Percentiles rank a stretch among this genome's conserved stretches.
Evolutionary conservation across 140 eudicot genomes (phyloP).

Genomic region (Erigeron philadelphicus): DNA sequence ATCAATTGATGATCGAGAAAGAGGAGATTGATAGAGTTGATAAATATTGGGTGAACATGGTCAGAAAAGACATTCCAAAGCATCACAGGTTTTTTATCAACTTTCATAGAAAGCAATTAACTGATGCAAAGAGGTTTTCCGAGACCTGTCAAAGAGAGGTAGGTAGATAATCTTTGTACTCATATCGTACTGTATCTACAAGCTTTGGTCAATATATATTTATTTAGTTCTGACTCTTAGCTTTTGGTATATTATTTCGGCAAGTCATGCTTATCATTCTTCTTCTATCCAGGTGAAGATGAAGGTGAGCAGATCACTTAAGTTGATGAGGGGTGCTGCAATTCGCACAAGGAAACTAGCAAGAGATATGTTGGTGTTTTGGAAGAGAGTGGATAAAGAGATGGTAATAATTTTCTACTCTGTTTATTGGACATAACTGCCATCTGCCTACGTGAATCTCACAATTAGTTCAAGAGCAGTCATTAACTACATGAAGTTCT

Average conservation of each 20-base stretch:
- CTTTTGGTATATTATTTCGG: constrained; percentile 8
- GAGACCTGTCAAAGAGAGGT: constrained; percentile 98
- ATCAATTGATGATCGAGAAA: constrained; percentile 67
- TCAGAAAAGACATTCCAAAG: constrained; percentile 78
- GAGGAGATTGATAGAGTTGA: constrained; percentile 82
- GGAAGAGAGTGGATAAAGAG: constrained; percentile 97
- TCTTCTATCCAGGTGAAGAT: constrained; percentile 66
- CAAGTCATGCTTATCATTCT: constrained; percentile 22
- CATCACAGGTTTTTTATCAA: constrained; percentile 66
- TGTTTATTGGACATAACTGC: constrained; percentile 15
- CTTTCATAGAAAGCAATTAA: constrained; percentile 67
- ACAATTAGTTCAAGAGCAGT: constrained; percentile 1
- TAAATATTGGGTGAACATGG: constrained; percentile 82
- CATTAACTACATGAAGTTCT: constrained; percentile 9
- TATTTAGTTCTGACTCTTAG: constrained; percentile 7
- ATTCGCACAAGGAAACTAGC: constrained; percentile 90
- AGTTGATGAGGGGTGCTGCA: constrained; percentile 88
- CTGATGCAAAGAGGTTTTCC: constrained; percentile 85
- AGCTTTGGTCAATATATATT: constrained; percentile 11
- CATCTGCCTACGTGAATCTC: constrained; percentile 6
- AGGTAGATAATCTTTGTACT: constrained; percentile 17
- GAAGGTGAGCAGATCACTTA: constrained; percentile 93
- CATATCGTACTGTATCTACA: constrained; percentile 10
- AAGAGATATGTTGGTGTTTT: constrained; percentile 85
- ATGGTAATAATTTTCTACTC: constrained; percentile 51